Base-by-base conservation (phyloP, 257 asterid species). In the Gynochthodes officinalis region DNA sequence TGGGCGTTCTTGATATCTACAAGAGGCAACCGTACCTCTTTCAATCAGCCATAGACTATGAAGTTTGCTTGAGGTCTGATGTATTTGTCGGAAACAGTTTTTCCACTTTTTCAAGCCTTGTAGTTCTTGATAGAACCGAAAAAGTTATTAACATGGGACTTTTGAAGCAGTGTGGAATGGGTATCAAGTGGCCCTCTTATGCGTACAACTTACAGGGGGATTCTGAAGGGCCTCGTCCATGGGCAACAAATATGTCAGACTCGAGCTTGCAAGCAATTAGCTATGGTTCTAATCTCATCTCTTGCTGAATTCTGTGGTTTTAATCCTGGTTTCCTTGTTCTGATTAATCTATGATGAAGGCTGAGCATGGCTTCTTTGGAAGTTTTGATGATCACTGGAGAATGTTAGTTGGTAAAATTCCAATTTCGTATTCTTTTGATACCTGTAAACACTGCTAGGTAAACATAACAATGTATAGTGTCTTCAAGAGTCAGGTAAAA, bases 71-170 rank as follows among this genome's bases (percentile, higher is more conserved):
- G 87, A 88, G 92, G 81, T 84, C 98, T 11, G 77, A 89, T 73
- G 88, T 94, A 77, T 94, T 94, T 73, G 84, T 91, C 0, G 97
- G 98, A 62, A 94, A 94, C 84, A 94, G 91, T 75, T 91, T 85
- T 79, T 94, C 98, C 27, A 94, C 98, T 15, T 94, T 94, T 76
- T 94, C 98, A 21, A 89, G 97, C 87, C 96, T 94, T 13, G 66
- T 94, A 2, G 98, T 94, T 79, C 94, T 94, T 10, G 98, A 94
- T 30, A 82, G 98, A 80, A 91, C 96, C 67, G 93, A 84, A 46
- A 86, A 82, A 50, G 86, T 88, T 90, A 86, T 88, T 50, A 74
- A 62, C 18, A 66, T 30, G 64, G 92, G 84, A 58, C 76, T 52
- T 33, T 9, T 43, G 2, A 69, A 82, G n/a, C 62, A 54, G 33